phyloP scores from a whole-genome alignment of 371 early-diverging fungal species.

The Saksenaea oblongispora region DNA sequence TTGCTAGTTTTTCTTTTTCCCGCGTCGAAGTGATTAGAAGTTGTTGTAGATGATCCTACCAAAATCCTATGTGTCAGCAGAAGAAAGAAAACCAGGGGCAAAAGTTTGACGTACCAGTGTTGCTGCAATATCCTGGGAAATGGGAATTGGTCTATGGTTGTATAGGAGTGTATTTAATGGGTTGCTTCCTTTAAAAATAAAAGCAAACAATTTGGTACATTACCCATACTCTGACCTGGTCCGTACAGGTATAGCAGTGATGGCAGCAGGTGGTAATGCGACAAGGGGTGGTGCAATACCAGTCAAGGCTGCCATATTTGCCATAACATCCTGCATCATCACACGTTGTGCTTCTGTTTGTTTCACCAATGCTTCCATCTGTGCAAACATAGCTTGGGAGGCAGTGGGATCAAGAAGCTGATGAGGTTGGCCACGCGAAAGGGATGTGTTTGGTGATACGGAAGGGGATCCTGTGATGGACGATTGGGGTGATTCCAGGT shows the following conservation, averaged over 20 bases:
- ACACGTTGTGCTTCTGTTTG: conserved; percentile 35
- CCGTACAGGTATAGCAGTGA: background rate
- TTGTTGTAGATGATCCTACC: conserved; percentile 40
- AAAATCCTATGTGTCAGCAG: background rate
- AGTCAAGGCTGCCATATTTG: conserved; percentile 8
- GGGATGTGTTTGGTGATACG: conserved; percentile 22
- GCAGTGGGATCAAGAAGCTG: conserved; percentile 5
- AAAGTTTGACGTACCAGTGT: conserved; percentile 7
- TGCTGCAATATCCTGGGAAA: background rate
- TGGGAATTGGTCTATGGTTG: background rate
- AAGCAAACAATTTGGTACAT: too few relatives aligned
- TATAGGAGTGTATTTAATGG: background rate
- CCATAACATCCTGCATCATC: conserved; percentile 34
- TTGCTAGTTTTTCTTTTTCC: conserved; percentile 55
- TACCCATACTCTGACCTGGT: background rate
- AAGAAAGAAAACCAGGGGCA: background rate
- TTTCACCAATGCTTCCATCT: conserved; percentile 36
- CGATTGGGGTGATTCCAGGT: conserved; percentile 10
- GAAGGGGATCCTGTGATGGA: conserved; percentile 21
- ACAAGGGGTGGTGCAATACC: background rate
- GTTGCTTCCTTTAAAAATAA: background rate
- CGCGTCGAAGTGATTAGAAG: conserved; percentile 40
- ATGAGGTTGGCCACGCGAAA: conserved; percentile 30
- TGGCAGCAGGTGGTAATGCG: background rate
- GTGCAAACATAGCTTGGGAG: conserved; percentile 20